Conservation (phyloP, 1,139 yeast species). For the Geotrichum citri-aurantii region DNA sequence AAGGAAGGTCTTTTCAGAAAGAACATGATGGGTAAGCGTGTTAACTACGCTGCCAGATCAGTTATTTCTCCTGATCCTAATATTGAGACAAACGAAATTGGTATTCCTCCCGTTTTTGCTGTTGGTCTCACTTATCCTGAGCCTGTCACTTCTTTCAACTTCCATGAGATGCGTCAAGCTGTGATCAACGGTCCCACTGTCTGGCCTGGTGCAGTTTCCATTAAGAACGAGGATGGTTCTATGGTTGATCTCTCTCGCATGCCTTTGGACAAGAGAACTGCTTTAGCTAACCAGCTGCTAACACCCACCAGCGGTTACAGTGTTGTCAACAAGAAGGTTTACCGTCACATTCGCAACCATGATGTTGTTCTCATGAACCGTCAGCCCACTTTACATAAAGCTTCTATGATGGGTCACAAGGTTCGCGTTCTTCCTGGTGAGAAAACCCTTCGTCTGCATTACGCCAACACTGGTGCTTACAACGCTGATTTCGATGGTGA, state of each 20-base stretch:
- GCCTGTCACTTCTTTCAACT: conserved; percentile 94
- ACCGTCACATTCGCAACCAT: conserved; percentile 86
- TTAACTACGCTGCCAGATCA: conserved; percentile 96
- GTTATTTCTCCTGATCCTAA: conserved; percentile 99
- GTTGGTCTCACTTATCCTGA: conserved; percentile 93
- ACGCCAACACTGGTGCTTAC: conserved; percentile 98
- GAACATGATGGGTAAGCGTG: conserved; percentile 99
- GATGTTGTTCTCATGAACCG: conserved; percentile 98
- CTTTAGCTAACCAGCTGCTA: conserved; percentile 89
- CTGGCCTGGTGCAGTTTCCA: conserved; percentile 98
- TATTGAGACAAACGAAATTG: conserved; percentile 95
- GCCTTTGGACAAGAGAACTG: conserved; percentile 90
- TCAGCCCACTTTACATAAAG: conserved; percentile 98
- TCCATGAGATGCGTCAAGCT: conserved; percentile 84
- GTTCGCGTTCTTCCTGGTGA: conserved; percentile 96
- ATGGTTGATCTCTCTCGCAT: conserved; percentile 76
- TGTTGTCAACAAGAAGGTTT: conserved; percentile 84
- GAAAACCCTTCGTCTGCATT: conserved; percentile 91
- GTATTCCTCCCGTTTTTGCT: conserved; percentile 98
- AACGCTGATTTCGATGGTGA: conserved; percentile 99
- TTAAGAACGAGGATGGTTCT: conserved; percentile 95
- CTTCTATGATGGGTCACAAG: conserved; percentile 99
- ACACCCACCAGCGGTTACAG: conserved; percentile 63
- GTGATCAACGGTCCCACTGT: conserved; percentile 94
- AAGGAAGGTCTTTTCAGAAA: conserved; percentile 97